Percentiles rank a stretch among this genome's conserved stretches.
Evolutionary conservation across 495 filamentous ascomycete species (phyloP).

Genomic region (Staphylotrichum tortipilum): DNA sequence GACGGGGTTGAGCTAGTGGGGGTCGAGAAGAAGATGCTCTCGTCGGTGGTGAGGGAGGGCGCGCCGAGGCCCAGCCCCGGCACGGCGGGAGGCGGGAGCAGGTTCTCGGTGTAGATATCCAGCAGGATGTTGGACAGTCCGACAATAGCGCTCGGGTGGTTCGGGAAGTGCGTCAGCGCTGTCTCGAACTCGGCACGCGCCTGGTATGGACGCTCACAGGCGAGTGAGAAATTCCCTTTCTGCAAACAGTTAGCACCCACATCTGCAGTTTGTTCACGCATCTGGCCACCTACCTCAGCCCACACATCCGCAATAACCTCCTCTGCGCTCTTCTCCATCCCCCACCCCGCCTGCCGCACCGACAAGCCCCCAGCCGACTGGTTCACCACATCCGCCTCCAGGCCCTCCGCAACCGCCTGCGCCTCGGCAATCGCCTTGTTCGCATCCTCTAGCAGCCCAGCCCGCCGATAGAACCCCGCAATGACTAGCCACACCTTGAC

Average conservation of each 20-base stretch:
- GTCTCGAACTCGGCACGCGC: conserved; percentile 70
- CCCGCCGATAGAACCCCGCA: conserved; percentile 75
- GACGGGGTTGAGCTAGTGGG: conserved; percentile 8
- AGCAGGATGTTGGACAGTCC: conserved; percentile 75
- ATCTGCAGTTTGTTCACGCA: background rate
- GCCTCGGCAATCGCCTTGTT: conserved; percentile 74
- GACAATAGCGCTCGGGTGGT: conserved; percentile 75
- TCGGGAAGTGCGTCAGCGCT: conserved; percentile 60
- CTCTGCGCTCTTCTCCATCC: conserved; percentile 62
- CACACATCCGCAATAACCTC: conserved; percentile 74
- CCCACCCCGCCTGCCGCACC: conserved; percentile 60
- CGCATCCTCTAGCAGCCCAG: conserved; percentile 67
- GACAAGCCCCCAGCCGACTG: conserved; percentile 39
- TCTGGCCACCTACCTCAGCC: conserved; percentile 52
- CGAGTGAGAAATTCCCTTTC: conserved; percentile 59
- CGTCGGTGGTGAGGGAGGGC: background rate
- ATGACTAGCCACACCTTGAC: conserved; percentile 86
- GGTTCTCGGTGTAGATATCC: conserved; percentile 67
- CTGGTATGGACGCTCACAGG: conserved; percentile 51
- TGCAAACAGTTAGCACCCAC: conserved; percentile 34
- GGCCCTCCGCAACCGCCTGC: conserved; percentile 49
- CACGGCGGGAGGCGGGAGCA: conserved; percentile 40
- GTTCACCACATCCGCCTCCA: conserved; percentile 47
- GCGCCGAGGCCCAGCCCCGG: conserved; percentile 21
- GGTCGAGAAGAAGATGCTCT: background rate